Evolutionary conservation across 2,329 filamentous ascomycete species (phyloP).

Genomic region (Talaromyces sp.): DNA sequence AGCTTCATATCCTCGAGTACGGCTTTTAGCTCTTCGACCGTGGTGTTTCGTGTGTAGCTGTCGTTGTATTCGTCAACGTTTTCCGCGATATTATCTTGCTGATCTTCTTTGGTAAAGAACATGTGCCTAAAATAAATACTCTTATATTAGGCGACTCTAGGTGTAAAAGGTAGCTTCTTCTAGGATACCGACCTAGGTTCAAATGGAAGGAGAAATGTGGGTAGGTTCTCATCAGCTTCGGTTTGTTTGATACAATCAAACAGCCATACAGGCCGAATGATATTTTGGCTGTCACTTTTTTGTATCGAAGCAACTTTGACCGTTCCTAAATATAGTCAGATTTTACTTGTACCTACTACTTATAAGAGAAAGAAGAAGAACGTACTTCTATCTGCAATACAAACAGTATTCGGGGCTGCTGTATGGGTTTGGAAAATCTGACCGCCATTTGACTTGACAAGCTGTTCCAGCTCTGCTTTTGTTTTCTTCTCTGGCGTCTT

Average conservation of each 20-base stretch:
- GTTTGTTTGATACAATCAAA: slow-evolving; percentile 68
- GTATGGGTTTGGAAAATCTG: slow-evolving; percentile 69
- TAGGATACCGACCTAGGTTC: slow-evolving; percentile 45
- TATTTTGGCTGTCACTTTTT: slow-evolving; percentile 64
- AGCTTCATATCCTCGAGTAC: slow-evolving; percentile 41
- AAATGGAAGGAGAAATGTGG: slow-evolving; percentile 59
- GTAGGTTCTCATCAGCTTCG: slow-evolving; percentile 49
- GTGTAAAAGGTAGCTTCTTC: slow-evolving; percentile 14
- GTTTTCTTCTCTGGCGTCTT: slow-evolving; percentile 64
- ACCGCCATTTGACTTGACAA: slow-evolving; percentile 82
- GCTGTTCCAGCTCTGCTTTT: slow-evolving; percentile 72
- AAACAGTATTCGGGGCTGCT: slow-evolving; percentile 58
- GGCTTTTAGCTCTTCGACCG: slow-evolving; percentile 56
- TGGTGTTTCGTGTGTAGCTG: slow-evolving; percentile 71
- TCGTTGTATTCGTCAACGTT: slow-evolving; percentile 77
- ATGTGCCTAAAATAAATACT: slow-evolving; percentile 60
- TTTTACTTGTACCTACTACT: not conserved
- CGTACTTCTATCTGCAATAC: slow-evolving; percentile 71
- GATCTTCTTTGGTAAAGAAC: slow-evolving; percentile 60
- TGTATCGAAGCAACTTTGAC: slow-evolving; percentile 81
- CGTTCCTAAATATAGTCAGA: slow-evolving; percentile 31
- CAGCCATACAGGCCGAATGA: slow-evolving; percentile 78
- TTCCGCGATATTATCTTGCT: slow-evolving; percentile 50
- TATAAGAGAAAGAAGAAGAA: not conserved
- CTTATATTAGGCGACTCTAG: not conserved